Conservation (phyloP, 108 stramenopile genomes). For the Cyclotella cryptica region DNA sequence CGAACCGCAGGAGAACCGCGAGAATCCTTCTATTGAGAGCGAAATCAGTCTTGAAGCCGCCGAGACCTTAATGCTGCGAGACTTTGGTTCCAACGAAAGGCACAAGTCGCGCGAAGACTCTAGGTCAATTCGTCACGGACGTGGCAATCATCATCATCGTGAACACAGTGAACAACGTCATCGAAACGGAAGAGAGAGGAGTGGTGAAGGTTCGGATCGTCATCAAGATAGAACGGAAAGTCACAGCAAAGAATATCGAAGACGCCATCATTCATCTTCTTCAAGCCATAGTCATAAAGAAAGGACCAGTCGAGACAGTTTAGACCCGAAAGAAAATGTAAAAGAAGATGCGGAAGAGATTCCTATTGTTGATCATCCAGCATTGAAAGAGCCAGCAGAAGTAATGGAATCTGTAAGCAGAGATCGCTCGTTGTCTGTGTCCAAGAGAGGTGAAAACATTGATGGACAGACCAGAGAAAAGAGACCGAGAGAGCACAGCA, state of each 20-base stretch:
- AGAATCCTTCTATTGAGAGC: not conserved
- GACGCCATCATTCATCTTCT: constrained; percentile 9
- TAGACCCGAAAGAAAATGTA: not conserved
- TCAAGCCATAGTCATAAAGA: not conserved
- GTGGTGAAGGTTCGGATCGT: constrained; percentile 6
- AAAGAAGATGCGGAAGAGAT: not conserved
- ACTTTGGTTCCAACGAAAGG: not conserved
- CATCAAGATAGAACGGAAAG: constrained; percentile 32
- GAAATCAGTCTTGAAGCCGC: constrained; percentile 9
- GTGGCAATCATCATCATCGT: not conserved
- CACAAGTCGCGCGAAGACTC: too few species aligned
- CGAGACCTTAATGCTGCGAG: constrained; percentile 1
- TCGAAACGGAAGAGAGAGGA: constrained; percentile 17
- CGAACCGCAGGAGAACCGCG: not conserved
- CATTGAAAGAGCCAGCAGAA: not conserved
- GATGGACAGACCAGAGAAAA: not conserved
- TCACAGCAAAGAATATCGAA: constrained; percentile 17
- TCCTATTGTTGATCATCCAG: not conserved
- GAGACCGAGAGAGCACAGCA: constrained; percentile 6
- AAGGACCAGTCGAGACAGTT: not conserved
- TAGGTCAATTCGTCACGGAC: not conserved
- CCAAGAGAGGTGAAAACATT: not conserved
- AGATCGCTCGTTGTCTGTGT: not conserved
- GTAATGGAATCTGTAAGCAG: not conserved
- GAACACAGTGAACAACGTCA: not conserved